Evolutionary conservation across 177 flowering plant genomes (phyloP), one percentile per base, ranked within the genome.

Genomic region (Telopea speciosissima): DNA sequence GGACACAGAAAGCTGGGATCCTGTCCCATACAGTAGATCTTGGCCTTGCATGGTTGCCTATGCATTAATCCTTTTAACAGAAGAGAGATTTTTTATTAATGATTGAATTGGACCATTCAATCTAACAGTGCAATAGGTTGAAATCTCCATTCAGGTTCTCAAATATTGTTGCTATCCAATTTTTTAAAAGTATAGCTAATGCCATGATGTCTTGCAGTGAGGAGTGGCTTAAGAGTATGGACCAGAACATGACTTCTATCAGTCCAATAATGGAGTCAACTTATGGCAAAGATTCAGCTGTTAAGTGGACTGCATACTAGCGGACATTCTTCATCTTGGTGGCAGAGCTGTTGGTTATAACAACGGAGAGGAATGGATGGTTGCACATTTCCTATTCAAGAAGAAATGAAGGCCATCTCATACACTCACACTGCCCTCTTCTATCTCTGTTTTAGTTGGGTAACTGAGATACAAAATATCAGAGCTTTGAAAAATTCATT

Each of bases 331-430:
- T 91, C 83, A 91, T 93, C 22, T 76, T 93, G 11, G 94, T 93
- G 19, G 93, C 97, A 5, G 98, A 93, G 73, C 89, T 93, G 45
- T 93, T 93, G 87, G 85, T 12, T 91, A 91, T 82, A 91, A 84
- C 75, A 70, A 90, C 70, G 97, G 98, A 26, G 93, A 91, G 62
- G 98, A 93, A 79, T 93, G 98, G 98, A 93, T 93, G 97, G 98
- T 93, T 67, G 76, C 92, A 17, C 96, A 70, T 71, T 89, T 87
- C 81, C 82, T 93, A 7, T 91, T 93, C 84, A 90, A 82, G 79
- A 93, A 83, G 85, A 89, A 88, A 28, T 74, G 71, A 45, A 75
- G 14, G 49, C 8, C n/a, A 11, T 58, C 31, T 28, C n/a, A n/a
- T n/a, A 28, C 31, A 28, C 31, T 28, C 23, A 49, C 3, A 26